Evolutionary conservation across 2,329 filamentous ascomycete genomes (phyloP), one percentile per base, ranked within the genome.

Genomic region (Penicillium sumatraense): DNA sequence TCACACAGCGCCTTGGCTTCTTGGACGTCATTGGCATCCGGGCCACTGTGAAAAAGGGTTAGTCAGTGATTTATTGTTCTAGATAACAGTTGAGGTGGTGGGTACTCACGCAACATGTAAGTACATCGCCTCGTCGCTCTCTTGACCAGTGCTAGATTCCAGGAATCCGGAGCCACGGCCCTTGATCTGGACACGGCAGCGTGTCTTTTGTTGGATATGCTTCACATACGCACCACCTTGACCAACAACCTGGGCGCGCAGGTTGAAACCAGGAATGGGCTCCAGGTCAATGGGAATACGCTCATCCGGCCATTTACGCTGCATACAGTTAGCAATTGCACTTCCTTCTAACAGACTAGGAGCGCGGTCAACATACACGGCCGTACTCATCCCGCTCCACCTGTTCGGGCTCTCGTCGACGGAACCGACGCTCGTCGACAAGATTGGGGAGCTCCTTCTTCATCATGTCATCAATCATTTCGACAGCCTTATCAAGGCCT

Each of bases 261-360:
- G 81, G 70, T 99, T 99, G 78, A 99, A 99, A 18, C 95, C 95
- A 21, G 88, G 91, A 50, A 98, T 86, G 0, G 93, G 90, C 65
- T 98, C 95, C 54, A 99, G 86, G 59, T 87, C 86, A 65, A 99
- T 93, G 1, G 91, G 88, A 47, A 99, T 96, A 67, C 90, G 91
- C 77, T 97, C 92, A 71, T 98, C 95, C 1, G 95, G 93, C 95
- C 95, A 99, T 90, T 98, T 99, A 64, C 93, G 91, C 91, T 96
- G 49, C 50, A 53, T 9, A 20, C 14, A 16, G 53, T 71, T 60
- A 70, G 67, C 48, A 8, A 21, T 4, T 21, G n/a, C 45, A 33
- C 18, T 46, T 27, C 7, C 13, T 23, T 29, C 31, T 11, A 11
- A 45, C 7, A 21, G 21, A 23, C 1, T 33, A 8, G 4, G 9